Base-by-base conservation (phyloP, 2,329 filamentous ascomycete species). In the Ascochyta clinopodiicola region DNA sequence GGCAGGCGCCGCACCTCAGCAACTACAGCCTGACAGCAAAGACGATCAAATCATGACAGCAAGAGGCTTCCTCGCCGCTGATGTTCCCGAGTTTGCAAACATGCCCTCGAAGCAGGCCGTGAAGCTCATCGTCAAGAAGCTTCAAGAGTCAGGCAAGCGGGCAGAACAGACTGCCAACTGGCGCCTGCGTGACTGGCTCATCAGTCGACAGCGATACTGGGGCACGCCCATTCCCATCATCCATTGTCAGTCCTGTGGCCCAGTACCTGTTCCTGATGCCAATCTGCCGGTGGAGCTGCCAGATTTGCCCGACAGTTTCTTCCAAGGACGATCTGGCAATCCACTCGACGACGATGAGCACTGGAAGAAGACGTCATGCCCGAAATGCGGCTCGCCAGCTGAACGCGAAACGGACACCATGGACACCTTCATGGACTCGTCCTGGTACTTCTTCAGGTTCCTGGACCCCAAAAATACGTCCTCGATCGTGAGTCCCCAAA, bases 351-450 rank as follows among this genome's bases (percentile, higher is more conserved):
- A 84, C 19, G 86, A 87, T 1, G 77, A 86, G 12, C 85, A 88
- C 7, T 96, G 91, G 87, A 81, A 91, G 40, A 86, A 92, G 64
- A 90, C 87, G 0, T 74, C 81, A 2, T 96, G 92, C 69, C 92
- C 92, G 5, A 84, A 84, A 63, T 96, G 92, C 67, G 78, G 83
- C 15, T 81, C 84, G 1, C 77, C 85, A 22, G 92, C 91, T 6
- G 89, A 86, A 71, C 84, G 92, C 60, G 92, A 96, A 62, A 96
- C 92, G 0, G 92, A 96, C 72, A 96, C 92, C 2, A 96, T 96
- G 92, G 92, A 96, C 74, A 96, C 92, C 0, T 96, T 96, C 76
- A 92, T 96, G 57, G 92, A 96, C 76, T 96, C 92, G 1, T 96
- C 92, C 49, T 96, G 92, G 92, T 96, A 96, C 75, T 96, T 88